Base-by-base conservation (phyloP, 2,329 filamentous ascomycete genomes). In the Aureobasidium mangrovei region DNA sequence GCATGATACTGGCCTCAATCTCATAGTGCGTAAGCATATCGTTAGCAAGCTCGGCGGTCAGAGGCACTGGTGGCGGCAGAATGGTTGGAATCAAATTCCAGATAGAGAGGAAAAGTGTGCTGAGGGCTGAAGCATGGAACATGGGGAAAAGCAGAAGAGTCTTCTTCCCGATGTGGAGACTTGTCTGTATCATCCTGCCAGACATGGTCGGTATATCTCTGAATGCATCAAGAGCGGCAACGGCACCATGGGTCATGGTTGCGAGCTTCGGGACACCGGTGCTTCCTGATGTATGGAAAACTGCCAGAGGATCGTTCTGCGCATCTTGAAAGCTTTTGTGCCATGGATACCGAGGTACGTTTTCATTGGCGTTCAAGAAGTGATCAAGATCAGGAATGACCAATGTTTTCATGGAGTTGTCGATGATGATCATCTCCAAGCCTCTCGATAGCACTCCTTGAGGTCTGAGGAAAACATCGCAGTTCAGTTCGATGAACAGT, bases 261-360 rank as follows among this genome's bases (percentile, higher is more conserved):
- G 74, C 68, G 0, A 69, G 68, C 43, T 74, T 74, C 2, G 71
- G 71, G 0, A 70, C 51, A 2, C 73, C 72, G 4, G 72, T 75
- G 2, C 70, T 68, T 3, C 73, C 73, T 3, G 70, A 74, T 0
- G 72, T 73, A 48, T 74, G 72, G 1, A 73, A 52, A n/a, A 69
- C 62, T 24, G 68, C 64, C 4, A 73, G 68, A 0, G 68, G 65
- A 1, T 73, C 70, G 35, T 66, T 56, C n/a, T 43, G 33, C 4
- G 8, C 31, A 6, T 43, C 39, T 24, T 44, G 26, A 12, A 44
- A 44, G 2, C 24, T 53, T 7, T 39, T 44, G 7, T 24, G 4
- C 49, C 49, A 53, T 2, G 10, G 7, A 31, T 44, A 53, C 31
- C 8, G 24, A 3, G 32, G 24, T 24, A 29, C 12, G 1, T 4